phyloP scores from a whole-genome alignment of 495 filamentous ascomycete species.

The Bombardia bombarda region DNA sequence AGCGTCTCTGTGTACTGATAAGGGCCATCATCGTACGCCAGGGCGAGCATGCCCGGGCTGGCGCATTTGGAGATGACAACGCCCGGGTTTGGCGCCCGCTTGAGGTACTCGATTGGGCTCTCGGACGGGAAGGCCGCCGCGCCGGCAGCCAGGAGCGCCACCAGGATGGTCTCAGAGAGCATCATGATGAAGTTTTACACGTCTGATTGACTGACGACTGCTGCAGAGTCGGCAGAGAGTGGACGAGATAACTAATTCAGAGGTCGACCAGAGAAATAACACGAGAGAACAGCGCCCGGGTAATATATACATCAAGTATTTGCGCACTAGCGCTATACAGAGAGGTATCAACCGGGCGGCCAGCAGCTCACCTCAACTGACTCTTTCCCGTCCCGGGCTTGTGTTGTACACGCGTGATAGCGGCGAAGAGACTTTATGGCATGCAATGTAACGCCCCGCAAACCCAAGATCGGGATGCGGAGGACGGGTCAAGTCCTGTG shows the following conservation, averaged over 20 bases:
- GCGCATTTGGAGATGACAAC: constrained; percentile 34
- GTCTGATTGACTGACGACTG: too few species aligned
- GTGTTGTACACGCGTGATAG: too few species aligned
- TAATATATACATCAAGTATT: too few species aligned
- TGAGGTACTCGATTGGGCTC: constrained; percentile 28
- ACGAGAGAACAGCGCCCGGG: background rate
- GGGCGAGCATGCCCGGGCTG: constrained; percentile 32
- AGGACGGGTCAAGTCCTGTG: background rate
- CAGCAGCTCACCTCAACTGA: too few species aligned
- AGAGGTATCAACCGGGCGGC: too few species aligned
- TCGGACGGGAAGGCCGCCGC: constrained; percentile 22
- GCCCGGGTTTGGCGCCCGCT: constrained; percentile 28
- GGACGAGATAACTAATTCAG: background rate
- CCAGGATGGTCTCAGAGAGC: background rate
- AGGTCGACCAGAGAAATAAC: background rate
- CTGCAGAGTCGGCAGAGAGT: too few species aligned
- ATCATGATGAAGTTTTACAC: background rate
- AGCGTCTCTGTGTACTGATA: constrained; percentile 58
- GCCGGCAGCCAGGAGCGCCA: background rate
- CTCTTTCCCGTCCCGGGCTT: too few species aligned
- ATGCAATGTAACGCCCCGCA: too few species aligned
- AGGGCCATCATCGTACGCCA: constrained; percentile 71
- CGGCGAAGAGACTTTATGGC: too few species aligned
- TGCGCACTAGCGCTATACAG: too few species aligned
- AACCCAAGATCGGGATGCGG: too few species aligned